A percentile compares a stretch with the other conserved stretches of the same genome.
Conservation (phyloP, 176 grass and related monocot species). For the Alopecurus myosuroides region DNA sequence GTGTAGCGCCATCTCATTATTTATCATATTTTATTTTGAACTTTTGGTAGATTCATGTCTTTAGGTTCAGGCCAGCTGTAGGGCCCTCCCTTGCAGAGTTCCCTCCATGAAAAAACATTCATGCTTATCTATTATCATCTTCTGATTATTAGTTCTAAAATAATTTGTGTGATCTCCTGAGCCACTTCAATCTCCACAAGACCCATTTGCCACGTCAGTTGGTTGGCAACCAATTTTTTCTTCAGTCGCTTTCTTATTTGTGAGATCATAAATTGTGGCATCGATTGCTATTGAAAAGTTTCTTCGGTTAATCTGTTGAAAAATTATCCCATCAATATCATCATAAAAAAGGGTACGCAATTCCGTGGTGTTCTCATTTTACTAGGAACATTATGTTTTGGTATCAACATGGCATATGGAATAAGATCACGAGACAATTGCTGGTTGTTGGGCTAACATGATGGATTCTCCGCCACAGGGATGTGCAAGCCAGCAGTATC, state of each 20-base stretch:
- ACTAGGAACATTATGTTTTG: background rate
- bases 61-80: background rate
- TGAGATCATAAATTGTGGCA: background rate
- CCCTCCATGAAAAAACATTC: background rate
- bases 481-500: conserved; percentile 87
- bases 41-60: background rate
- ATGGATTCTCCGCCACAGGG: conserved; percentile 42
- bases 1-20: background rate
- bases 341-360: background rate
- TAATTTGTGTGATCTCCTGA: background rate
- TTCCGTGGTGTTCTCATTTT: background rate
- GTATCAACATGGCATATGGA: background rate
- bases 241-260: background rate
- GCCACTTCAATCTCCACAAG: background rate
- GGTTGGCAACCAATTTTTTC: background rate
- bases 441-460: conserved; percentile 8
- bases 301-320: background rate
- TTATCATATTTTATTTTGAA: background rate
- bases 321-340: background rate
- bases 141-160: background rate
- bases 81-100: background rate
- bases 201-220: background rate
- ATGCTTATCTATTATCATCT: background rate
- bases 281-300: background rate
- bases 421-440: background rate